These are phyloP conservation scores for Aspergillus persii DNA, from an alignment of 2,329 filamentous ascomycete genomes.

Conservation along the genomic window DNA sequence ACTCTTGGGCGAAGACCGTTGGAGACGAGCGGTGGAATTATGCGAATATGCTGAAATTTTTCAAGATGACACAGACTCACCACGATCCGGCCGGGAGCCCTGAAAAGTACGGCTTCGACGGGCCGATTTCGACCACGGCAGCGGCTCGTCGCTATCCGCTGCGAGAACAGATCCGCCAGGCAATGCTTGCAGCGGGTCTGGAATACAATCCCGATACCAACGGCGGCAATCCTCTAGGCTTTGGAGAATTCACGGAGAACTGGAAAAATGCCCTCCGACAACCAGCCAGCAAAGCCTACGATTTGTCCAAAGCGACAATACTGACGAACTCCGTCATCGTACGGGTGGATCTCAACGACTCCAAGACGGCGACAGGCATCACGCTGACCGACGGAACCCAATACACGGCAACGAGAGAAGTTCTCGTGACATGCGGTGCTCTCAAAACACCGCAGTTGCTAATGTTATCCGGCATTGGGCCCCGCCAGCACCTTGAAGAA, in stretches of 20 bases:
- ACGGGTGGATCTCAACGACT: not conserved
- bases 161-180: slow-evolving; percentile 4
- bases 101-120: slow-evolving; percentile 25
- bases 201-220: slow-evolving; percentile 6
- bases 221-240: slow-evolving; percentile 9
- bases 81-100: slow-evolving; percentile 23
- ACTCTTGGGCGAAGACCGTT: slow-evolving; percentile 26
- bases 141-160: slow-evolving; percentile 13
- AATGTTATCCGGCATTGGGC: slow-evolving; percentile 32
- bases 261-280: slow-evolving; percentile 5
- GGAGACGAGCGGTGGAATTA: slow-evolving; percentile 28
- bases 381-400: not conserved
- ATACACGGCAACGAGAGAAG: slow-evolving; percentile 32
- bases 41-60: slow-evolving; percentile 27
- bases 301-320: not conserved
- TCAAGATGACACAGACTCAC: slow-evolving; percentile 25
- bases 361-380: slow-evolving; percentile 1
- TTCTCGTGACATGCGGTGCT: slow-evolving; percentile 44
- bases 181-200: slow-evolving; percentile 2
- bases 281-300: slow-evolving; percentile 9
- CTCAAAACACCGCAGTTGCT: slow-evolving; percentile 43
- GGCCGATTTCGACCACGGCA: slow-evolving; percentile 15
- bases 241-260: slow-evolving; percentile 10
- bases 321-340: slow-evolving; percentile 9
- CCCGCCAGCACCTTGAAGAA: slow-evolving; percentile 21